Conservation (phyloP, 352 stramenopile species). For the Globisporangium alternatum region DNA sequence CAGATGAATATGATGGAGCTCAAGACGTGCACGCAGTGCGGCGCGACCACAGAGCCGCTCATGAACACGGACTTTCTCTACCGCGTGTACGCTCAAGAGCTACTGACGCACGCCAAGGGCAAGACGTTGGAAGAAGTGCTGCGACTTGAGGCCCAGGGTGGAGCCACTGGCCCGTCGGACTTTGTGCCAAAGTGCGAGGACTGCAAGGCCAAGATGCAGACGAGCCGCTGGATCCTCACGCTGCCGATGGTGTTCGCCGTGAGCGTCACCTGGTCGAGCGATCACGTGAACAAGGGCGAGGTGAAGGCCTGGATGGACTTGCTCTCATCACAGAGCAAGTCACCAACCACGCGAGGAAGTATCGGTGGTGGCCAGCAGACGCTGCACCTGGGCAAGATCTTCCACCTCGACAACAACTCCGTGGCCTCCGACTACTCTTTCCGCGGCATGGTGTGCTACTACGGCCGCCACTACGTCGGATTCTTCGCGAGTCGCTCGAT, state of each 20-base stretch:
- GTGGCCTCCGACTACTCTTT: slow-evolving; percentile 57
- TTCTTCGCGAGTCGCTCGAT: slow-evolving; percentile 77
- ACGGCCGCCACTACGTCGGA: slow-evolving; percentile 80
- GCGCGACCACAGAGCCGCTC: slow-evolving; percentile 61
- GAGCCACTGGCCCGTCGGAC: background rate
- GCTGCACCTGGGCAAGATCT: slow-evolving; percentile 67
- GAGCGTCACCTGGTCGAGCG: slow-evolving; percentile 81
- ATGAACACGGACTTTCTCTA: slow-evolving; percentile 88
- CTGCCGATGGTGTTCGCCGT: slow-evolving; percentile 84
- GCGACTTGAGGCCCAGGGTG: slow-evolving; percentile 44
- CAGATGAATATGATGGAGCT: slow-evolving; percentile 88
- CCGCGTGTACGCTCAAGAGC: slow-evolving; percentile 73
- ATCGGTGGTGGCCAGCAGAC: slow-evolving; percentile 29
- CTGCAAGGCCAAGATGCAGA: slow-evolving; percentile 50
- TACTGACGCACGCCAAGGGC: slow-evolving; percentile 32
- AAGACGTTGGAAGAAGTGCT: slow-evolving; percentile 61
- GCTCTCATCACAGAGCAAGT: slow-evolving; percentile 46
- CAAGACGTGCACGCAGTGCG: slow-evolving; percentile 54
- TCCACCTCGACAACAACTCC: slow-evolving; percentile 48
- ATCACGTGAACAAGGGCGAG: slow-evolving; percentile 58
- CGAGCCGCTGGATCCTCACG: slow-evolving; percentile 74
- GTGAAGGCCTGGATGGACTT: slow-evolving; percentile 72
- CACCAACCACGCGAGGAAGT: background rate
- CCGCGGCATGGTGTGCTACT: slow-evolving; percentile 84
- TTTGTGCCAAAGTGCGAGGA: slow-evolving; percentile 36